These are phyloP conservation scores for Rhododendron mucronatum DNA, from an alignment of 148 eudicot species.

Conservation along the genomic window DNA sequence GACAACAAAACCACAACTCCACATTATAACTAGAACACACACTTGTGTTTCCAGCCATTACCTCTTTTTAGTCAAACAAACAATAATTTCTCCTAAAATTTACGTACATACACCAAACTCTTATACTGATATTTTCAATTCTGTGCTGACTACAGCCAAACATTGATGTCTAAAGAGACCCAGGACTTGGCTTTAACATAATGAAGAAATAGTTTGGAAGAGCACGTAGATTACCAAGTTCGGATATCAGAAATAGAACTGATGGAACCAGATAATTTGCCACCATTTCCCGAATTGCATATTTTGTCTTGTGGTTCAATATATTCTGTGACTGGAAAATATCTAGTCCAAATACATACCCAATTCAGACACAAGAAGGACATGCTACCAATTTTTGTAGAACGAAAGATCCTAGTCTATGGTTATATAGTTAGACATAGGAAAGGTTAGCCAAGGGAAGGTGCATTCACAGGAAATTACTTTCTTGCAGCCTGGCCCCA, in stretches of 20 bases:
- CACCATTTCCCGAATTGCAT: slow-evolving; percentile 1
- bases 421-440: neutral
- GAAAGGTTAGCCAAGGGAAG: neutral
- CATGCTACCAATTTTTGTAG: neutral
- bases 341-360: slow-evolving; percentile 1
- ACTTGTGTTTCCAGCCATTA: neutral
- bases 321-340: neutral
- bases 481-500: too few species aligned
- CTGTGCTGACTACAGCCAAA: neutral
- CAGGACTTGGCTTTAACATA: neutral
- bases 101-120: neutral
- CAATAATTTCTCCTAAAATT: neutral
- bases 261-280: slow-evolving; percentile 12
- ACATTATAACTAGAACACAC: neutral
- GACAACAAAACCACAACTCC: neutral
- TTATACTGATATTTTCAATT: neutral
- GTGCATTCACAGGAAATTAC: too few species aligned
- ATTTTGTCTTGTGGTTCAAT: neutral
- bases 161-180: neutral
- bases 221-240: neutral
- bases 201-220: neutral
- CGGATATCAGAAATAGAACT: slow-evolving; percentile 5
- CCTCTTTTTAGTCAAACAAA: neutral
- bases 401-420: neutral
- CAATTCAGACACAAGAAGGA: neutral